Conservation (phyloP, 225 moss, liverwort and hornwort genomes). For the Bryum argenteum region DNA sequence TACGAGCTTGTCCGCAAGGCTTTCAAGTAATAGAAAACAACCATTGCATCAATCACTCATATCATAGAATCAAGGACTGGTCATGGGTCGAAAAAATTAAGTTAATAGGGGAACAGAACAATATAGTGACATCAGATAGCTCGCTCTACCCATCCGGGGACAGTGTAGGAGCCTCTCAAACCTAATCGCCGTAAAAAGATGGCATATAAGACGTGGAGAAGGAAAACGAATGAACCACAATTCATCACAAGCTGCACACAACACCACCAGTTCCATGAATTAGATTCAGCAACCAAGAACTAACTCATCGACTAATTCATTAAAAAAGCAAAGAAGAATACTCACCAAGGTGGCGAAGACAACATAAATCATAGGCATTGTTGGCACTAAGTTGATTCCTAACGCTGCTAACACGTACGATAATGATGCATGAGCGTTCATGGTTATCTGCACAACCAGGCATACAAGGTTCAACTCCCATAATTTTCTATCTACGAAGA, state of each 20-base stretch:
- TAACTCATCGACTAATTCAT: neutral
- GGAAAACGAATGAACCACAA: slow-evolving; percentile 89
- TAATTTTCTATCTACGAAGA: too few relatives aligned
- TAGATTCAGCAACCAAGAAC: neutral
- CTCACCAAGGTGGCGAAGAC: slow-evolving; percentile 86
- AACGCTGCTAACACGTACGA: slow-evolving; percentile 90
- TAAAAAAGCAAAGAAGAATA: slow-evolving; percentile 18
- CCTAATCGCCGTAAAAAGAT: slow-evolving; percentile 90
- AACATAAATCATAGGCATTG: slow-evolving; percentile 88
- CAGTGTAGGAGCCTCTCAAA: slow-evolving; percentile 63
- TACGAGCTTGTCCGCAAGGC: slow-evolving; percentile 67
- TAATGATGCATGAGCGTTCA: slow-evolving; percentile 95
- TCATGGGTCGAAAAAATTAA: slow-evolving; percentile 25
- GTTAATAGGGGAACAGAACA: neutral
- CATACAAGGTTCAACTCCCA: slow-evolving; percentile 18
- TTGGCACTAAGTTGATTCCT: slow-evolving; percentile 80
- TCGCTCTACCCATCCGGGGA: slow-evolving; percentile 90
- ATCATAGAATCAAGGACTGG: neutral
- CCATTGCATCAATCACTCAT: too few relatives aligned
- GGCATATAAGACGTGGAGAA: slow-evolving; percentile 94
- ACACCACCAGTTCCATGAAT: slow-evolving; percentile 16
- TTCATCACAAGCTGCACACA: slow-evolving; percentile 84
- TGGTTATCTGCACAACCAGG: slow-evolving; percentile 68
- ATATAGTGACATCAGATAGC: slow-evolving; percentile 51
- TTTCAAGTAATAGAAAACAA: slow-evolving; percentile 11